Base-by-base conservation (phyloP, 495 filamentous ascomycete genomes). In the Rostrohypoxylon terebratum region DNA sequence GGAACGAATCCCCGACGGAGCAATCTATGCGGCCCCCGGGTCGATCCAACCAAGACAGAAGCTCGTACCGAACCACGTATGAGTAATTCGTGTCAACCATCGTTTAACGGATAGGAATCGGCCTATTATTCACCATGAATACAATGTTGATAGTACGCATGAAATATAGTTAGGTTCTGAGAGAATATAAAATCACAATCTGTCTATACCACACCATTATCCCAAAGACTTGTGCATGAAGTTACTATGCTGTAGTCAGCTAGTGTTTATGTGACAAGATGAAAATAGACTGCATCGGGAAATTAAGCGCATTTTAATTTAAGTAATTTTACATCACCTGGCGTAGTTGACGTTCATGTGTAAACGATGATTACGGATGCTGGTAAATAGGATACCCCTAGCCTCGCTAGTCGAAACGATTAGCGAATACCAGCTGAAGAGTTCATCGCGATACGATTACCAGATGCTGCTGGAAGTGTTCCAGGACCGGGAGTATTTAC, bases 371-470 rank as follows among this genome's bases (percentile, higher is more conserved):
- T 28, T 14, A 23, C 7, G 28, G 13, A 28, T 14, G 7, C 23
- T n/a, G 31, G 16, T 53, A 31, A 53, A 31, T 53, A 31, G 20
- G 4, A 53, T 14, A 51, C 20, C 14, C 28, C 13, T 54, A 16
- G 10, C 14, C 25, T 34, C 25, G 6, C 33, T 28, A 31, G 13
- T 53, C n/a, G 2, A 16, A 54, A 16, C 10, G 28, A n/a, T 8
- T 55, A 31, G 51, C n/a, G 18, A 55, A n/a, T 20, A 55, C 51
- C 51, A 36, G n/a, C 51, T 34, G 10, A 36, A 55, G 4, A 55
- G 31, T 10, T 36, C 14, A 36, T 36, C 18, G 10, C 14, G 25
- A 18, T 34, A 14, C 50, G 25, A 54, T 34, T 34, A 13, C 28
- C 28, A 13, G 8, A 18, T 54, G 10, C 13, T 28, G 9, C 10